phyloP scores from a whole-genome alignment of 169 alveolate genomes.

The Eimeria brunetti region DNA sequence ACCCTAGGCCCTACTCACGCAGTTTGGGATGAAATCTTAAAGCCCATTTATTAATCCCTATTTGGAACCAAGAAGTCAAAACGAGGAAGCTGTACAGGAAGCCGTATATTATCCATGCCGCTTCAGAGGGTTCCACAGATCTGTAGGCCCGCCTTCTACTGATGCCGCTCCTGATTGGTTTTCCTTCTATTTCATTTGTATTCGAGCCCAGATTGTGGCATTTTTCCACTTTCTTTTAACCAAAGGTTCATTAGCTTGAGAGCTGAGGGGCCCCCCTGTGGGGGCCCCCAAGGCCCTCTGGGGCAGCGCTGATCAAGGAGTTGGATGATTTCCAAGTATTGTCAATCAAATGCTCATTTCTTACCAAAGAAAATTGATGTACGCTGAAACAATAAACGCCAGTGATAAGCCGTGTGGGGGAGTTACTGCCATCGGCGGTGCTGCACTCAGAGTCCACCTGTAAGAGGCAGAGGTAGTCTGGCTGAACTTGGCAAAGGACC shows the following conservation, averaged over 20 bases:
- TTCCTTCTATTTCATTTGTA: background rate
- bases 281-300: background rate
- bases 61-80: background rate
- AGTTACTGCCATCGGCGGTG: no score
- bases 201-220: background rate
- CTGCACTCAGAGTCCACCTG: no score
- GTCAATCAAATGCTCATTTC: no score
- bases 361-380: no score
- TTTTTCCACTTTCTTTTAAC: background rate
- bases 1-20: background rate
- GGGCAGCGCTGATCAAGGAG: background rate
- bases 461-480: no score
- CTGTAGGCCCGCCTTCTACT: background rate
- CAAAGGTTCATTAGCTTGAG: background rate
- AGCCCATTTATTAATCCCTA: background rate
- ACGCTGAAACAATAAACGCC: no score
- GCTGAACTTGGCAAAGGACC: no score
- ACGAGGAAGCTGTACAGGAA: background rate
- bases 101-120: background rate
- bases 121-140: background rate
- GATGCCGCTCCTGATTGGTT: background rate
- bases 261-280: constrained; percentile 10
- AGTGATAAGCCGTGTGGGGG: no score
- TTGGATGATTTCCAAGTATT: background rate
- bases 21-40: background rate